A percentile compares a stretch with the other conserved stretches of the same genome.
Evolutionary conservation across 2,329 filamentous ascomycete genomes (phyloP).

Genomic region (Fusarium sacchari): DNA sequence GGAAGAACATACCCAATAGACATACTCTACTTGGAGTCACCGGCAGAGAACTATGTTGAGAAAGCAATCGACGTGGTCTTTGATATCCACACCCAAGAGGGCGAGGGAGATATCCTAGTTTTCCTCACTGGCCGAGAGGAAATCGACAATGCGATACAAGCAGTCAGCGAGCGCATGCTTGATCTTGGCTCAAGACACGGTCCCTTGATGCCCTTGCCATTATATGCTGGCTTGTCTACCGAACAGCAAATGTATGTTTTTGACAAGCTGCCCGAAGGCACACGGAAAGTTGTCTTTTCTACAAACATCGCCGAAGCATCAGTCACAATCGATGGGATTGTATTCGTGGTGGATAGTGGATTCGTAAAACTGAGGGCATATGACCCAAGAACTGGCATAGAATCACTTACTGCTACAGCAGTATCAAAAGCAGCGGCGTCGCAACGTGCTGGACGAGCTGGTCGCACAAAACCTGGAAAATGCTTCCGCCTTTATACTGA

Average conservation of each 20-base stretch:
- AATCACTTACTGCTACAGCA: constrained; percentile 82
- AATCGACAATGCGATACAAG: constrained; percentile 84
- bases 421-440: constrained; percentile 93
- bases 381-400: constrained; percentile 85
- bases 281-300: constrained; percentile 89
- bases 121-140: constrained; percentile 95
- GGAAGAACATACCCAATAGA: constrained; percentile 91
- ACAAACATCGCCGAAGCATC: constrained; percentile 98
- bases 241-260: constrained; percentile 97
- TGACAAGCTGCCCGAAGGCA: constrained; percentile 81
- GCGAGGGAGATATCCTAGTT: constrained; percentile 85
- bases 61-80: constrained; percentile 84
- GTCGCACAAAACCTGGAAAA: constrained; percentile 89
- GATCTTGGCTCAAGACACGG: constrained; percentile 58
- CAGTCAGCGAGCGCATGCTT: constrained; percentile 76
- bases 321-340: constrained; percentile 91
- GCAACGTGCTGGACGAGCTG: constrained; percentile 89
- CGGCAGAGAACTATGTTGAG: constrained; percentile 88
- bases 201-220: constrained; percentile 65
- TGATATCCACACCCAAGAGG: constrained; percentile 85
- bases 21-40: constrained; percentile 79
- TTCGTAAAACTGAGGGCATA: constrained; percentile 92
- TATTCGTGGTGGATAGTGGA: constrained; percentile 89
- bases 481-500: constrained; percentile 95
- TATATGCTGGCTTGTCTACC: constrained; percentile 88